Base-by-base conservation (phyloP, 1,284 basidiomycete genomes). In the Puccinia polysora region DNA sequence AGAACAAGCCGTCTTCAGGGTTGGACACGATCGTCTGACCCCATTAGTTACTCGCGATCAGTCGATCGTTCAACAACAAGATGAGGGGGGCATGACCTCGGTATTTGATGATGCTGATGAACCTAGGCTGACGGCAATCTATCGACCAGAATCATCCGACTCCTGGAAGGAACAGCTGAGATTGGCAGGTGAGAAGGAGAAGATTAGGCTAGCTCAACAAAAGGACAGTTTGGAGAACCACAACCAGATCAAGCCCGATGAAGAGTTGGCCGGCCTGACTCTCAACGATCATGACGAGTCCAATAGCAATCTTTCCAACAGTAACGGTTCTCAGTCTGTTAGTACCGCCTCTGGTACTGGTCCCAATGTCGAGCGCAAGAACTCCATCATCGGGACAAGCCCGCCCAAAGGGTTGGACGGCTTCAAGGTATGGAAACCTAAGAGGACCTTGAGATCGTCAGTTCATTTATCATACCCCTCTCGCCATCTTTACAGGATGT, bases 371-470 rank as follows among this genome's bases (percentile, higher is more conserved):
- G 56, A 58, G 1, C 38, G 59, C 20, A 63, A 49, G 43, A 63
- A 47, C 25, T 40, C 64, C 15, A 14, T 34, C 25, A 50, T 2
- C n/a, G 50, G n/a, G n/a, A n/a, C n/a, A n/a, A n/a, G n/a, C n/a
- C n/a, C n/a, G n/a, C n/a, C n/a, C n/a, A 52, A 73, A 50, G 56
- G 38, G 18, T 74, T 12, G 78, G 79, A 59, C 90, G 90, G 79
- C 82, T 87, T 8, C 28, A 68, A 68, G 55, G 38, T 68, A 0
- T 95, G 92, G 91, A 89, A 87, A 79, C 84, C 88, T 23, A 88
- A 88, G 80, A 84, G 88, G 79, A 91, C 88, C 63, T 81, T 95
- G 76, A 85, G 90, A 84, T 91, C 90, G 90, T 91, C 78, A 82
- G 89, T 85, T 40, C 25, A n/a, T 55, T 64, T 68, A 43, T 32